phyloP scores from a whole-genome alignment of 1,284 basidiomycete genomes.

The Trametes hirsuta region DNA sequence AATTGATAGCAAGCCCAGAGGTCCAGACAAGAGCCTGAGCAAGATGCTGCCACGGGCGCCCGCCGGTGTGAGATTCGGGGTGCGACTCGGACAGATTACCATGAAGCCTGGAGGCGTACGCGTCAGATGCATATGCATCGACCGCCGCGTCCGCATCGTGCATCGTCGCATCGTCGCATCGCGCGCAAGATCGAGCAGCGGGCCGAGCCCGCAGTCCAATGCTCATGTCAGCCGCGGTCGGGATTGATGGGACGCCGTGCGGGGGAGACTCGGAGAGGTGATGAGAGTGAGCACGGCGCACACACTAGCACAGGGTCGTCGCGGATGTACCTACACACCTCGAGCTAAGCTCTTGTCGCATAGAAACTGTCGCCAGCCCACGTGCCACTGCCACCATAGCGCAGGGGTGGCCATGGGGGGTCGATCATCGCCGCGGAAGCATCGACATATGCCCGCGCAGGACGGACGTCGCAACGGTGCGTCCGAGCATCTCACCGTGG shows the following conservation, averaged over 20 bases:
- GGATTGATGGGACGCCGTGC: background rate
- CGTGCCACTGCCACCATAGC: slow-evolving; percentile 1
- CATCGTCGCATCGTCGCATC: background rate
- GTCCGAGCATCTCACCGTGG: background rate
- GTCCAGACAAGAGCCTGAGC: background rate
- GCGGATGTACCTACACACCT: slow-evolving; percentile 3
- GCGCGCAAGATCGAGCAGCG: background rate
- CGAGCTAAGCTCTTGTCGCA: background rate
- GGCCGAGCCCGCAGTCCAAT: background rate
- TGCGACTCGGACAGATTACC: background rate
- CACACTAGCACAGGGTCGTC: slow-evolving; percentile 7
- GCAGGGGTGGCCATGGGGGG: background rate
- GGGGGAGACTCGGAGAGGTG: background rate
- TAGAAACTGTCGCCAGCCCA: slow-evolving; percentile 19
- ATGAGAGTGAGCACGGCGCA: slow-evolving; percentile 3
- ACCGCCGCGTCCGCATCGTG: background rate
- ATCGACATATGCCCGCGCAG: background rate
- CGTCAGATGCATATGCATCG: background rate
- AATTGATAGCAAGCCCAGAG: background rate
- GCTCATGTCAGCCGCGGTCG: background rate
- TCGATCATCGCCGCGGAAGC: slow-evolving; percentile 14
- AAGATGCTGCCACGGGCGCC: background rate
- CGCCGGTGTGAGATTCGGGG: background rate
- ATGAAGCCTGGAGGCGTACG: too few relatives aligned
- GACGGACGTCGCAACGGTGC: background rate